Evolutionary conservation across 305 asterid genomes (phyloP).

Genomic region (Coffea humblotiana): DNA sequence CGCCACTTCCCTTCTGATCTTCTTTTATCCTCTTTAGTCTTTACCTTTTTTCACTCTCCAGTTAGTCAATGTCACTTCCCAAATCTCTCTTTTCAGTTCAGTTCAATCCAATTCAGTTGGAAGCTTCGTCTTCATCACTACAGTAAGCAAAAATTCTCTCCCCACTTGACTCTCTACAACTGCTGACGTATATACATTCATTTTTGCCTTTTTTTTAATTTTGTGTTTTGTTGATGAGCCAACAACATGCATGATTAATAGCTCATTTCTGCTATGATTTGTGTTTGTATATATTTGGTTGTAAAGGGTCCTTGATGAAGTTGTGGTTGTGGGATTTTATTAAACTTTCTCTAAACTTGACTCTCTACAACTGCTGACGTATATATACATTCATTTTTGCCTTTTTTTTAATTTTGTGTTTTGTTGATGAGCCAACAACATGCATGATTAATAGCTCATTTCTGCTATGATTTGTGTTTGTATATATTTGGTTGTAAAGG

Average conservation of each 20-base stretch:
- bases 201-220: neutral
- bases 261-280: neutral
- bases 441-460: neutral
- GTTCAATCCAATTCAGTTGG: neutral
- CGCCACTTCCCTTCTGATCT: neutral
- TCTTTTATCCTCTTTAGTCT: neutral
- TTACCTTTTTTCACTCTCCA: no score
- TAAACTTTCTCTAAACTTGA: neutral
- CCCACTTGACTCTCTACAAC: neutral
- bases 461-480: neutral
- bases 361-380: no score
- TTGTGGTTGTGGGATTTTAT: neutral
- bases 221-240: neutral
- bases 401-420: neutral
- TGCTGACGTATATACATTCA: neutral
- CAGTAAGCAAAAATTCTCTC: neutral
- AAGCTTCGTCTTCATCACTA: no score
- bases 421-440: neutral
- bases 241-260: neutral
- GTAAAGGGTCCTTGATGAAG: neutral
- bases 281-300: neutral
- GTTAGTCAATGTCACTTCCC: neutral
- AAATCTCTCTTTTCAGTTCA: neutral
- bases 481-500: neutral
- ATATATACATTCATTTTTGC: no score